Conservation (phyloP, 306 rosid genomes). For the Betula pendula region DNA sequence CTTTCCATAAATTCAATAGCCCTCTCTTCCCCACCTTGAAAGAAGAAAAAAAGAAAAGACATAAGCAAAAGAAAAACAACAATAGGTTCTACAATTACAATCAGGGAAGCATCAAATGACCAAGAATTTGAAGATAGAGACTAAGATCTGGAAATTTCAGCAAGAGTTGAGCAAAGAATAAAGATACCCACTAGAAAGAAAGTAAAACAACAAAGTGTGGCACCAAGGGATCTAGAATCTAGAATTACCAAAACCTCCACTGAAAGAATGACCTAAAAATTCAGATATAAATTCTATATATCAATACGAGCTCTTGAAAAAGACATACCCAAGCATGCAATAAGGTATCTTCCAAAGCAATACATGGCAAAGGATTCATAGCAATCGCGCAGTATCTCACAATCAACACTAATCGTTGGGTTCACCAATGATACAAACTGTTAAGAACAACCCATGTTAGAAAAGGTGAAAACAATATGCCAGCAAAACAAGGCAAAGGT, state of each 20-base stretch:
- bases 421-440: conserved; percentile 81
- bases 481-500: conserved; percentile 6
- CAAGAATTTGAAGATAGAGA: not conserved
- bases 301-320: conserved; percentile 7
- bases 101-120: not conserved
- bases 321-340: conserved; percentile 83
- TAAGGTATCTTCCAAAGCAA: conserved; percentile 98
- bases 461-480: conserved; percentile 1
- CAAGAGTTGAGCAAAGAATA: not conserved
- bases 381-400: conserved; percentile 89
- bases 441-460: conserved; percentile 29
- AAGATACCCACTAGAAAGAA: not conserved
- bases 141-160: not conserved
- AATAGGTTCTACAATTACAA: not conserved
- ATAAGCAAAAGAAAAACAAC: not conserved
- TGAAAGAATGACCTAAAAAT: not conserved
- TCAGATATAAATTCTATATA: not conserved
- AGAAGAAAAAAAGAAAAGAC: not conserved
- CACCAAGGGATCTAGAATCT: not conserved
- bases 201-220: not conserved
- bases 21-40: conserved; percentile 89
- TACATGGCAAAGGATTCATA: conserved; percentile 99
- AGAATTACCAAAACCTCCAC: not conserved
- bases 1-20: conserved; percentile 91
- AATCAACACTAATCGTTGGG: conserved; percentile 81